Evolutionary conservation across 495 filamentous ascomycete species (phyloP).

Genomic region (Gamarada debralockiae): DNA sequence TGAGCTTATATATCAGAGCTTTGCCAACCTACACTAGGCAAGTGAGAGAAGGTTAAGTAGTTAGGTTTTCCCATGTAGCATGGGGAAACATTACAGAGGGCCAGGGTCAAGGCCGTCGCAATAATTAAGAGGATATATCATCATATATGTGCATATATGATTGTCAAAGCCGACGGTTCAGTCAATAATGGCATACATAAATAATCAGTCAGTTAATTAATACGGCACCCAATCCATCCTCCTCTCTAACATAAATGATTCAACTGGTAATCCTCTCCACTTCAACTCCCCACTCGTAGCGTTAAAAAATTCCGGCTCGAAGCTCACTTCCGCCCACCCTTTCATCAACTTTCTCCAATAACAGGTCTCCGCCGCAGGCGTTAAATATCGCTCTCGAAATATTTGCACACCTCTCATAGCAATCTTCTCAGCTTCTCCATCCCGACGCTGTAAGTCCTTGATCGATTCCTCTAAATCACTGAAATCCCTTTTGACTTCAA

Average conservation of each 20-base stretch:
- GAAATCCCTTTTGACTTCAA: slow-evolving; percentile 53
- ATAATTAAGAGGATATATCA: too few species aligned
- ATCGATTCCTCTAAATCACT: slow-evolving; percentile 50
- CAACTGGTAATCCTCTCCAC: slow-evolving; percentile 8
- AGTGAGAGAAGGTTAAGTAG: too few species aligned
- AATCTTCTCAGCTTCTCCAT: slow-evolving; percentile 46
- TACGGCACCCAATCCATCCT: slow-evolving; percentile 4
- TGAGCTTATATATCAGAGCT: too few species aligned
- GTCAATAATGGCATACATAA: too few species aligned
- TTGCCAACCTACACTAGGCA: too few species aligned
- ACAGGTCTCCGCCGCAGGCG: slow-evolving; percentile 56
- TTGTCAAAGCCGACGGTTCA: too few species aligned
- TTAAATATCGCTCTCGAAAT: slow-evolving; percentile 57
- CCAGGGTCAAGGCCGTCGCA: too few species aligned
- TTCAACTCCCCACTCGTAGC: too few species aligned
- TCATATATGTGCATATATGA: too few species aligned
- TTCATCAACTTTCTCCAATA: slow-evolving; percentile 55
- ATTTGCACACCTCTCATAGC: slow-evolving; percentile 49
- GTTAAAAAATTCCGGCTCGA: neutral
- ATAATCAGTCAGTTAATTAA: too few species aligned
- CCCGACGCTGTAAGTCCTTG: slow-evolving; percentile 44
- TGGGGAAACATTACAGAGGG: too few species aligned
- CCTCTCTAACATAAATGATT: slow-evolving; percentile 4
- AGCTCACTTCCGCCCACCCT: slow-evolving; percentile 39
- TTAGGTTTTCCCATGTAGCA: too few species aligned